phyloP scores from a whole-genome alignment of 768 basidiomycete species.

The Pleurotus tuoliensis region DNA sequence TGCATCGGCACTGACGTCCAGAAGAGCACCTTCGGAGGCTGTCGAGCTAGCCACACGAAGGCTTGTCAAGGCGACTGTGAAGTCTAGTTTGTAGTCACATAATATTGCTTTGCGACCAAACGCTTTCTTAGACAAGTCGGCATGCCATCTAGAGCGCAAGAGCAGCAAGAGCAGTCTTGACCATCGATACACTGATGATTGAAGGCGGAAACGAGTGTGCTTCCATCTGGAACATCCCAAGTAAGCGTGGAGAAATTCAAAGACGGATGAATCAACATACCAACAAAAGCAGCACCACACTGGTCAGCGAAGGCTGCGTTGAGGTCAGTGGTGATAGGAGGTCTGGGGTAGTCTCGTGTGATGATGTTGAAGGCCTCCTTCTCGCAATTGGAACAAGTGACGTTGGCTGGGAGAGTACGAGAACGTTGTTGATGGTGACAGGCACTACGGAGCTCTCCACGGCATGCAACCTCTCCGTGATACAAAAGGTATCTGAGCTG shows the following conservation, averaged over 20 bases:
- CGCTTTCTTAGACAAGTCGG: too few species aligned
- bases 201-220: slow-evolving; percentile 17
- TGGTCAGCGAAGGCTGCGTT: slow-evolving; percentile 26
- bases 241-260: not conserved
- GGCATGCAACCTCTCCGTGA: slow-evolving; percentile 51
- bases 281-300: slow-evolving; percentile 52
- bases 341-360: slow-evolving; percentile 22
- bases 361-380: slow-evolving; percentile 49
- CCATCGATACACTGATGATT: too few species aligned
- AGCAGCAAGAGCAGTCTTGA: too few species aligned
- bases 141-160: too few species aligned
- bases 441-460: slow-evolving; percentile 40
- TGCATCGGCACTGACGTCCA: too few species aligned
- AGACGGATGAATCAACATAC: slow-evolving; percentile 29
- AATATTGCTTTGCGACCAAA: too few species aligned
- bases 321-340: slow-evolving; percentile 24
- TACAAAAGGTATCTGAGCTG: slow-evolving; percentile 37
- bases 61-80: too few species aligned
- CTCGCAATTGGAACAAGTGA: slow-evolving; percentile 50
- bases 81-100: too few species aligned
- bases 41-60: too few species aligned
- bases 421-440: slow-evolving; percentile 31
- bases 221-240: slow-evolving; percentile 28
- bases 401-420: slow-evolving; percentile 23
- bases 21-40: too few species aligned